Percentiles rank a stretch among this genome's conserved stretches.
Conservation (phyloP, 1,139 yeast genomes). For the Geotrichum fermentans region DNA sequence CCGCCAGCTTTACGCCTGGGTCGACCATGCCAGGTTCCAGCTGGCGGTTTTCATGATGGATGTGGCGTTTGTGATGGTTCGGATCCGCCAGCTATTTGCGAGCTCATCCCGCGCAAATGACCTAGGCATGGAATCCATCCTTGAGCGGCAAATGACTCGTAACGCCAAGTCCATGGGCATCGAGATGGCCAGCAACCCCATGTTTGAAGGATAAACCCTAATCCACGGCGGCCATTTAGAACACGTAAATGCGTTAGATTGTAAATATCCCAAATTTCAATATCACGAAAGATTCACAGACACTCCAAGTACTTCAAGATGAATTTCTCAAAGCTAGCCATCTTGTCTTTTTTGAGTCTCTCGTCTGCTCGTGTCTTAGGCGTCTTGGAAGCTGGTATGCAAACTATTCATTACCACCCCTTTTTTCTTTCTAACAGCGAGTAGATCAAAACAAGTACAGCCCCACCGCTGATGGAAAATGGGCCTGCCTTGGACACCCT, state of each 20-base stretch:
- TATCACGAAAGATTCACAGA: background rate
- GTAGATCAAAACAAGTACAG: slow-evolving; percentile 46
- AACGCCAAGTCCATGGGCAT: slow-evolving; percentile 17
- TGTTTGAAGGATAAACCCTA: background rate
- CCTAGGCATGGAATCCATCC: slow-evolving; percentile 19
- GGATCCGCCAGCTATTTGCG: slow-evolving; percentile 18
- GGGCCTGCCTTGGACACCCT: slow-evolving; percentile 69
- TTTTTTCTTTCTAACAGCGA: no score
- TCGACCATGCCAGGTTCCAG: slow-evolving; percentile 15
- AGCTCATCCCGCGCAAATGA: slow-evolving; percentile 2
- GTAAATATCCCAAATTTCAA: background rate
- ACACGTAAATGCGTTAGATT: slow-evolving; percentile 12
- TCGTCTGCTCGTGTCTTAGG: slow-evolving; percentile 11
- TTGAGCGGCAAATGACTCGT: slow-evolving; percentile 17
- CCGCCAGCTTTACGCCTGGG: slow-evolving; percentile 5
- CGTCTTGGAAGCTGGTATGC: slow-evolving; percentile 19
- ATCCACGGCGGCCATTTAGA: no score
- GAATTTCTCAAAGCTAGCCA: slow-evolving; percentile 11
- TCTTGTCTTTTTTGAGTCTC: slow-evolving; percentile 9
- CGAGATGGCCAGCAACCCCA: background rate
- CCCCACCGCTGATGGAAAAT: slow-evolving; percentile 49
- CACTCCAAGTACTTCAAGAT: background rate
- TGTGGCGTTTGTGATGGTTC: slow-evolving; percentile 13
- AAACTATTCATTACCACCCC: background rate
- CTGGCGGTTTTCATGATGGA: slow-evolving; percentile 15